Base-by-base conservation (phyloP, 768 basidiomycete genomes). In the Kwoniella bestiolae region DNA sequence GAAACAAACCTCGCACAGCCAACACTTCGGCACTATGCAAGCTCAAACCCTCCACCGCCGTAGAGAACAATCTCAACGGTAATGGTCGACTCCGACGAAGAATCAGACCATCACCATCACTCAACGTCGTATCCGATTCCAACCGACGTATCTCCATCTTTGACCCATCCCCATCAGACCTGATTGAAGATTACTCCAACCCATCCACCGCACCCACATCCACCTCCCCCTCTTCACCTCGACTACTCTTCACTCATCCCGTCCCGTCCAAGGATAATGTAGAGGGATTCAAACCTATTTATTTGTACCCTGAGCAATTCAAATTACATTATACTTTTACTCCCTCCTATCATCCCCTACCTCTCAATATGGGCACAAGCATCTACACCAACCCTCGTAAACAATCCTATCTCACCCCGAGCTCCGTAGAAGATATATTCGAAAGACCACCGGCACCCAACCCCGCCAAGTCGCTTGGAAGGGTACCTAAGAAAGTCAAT, bases 281-380 rank as follows among this genome's bases (percentile, higher is more conserved):
- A 28, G 60, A 67, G 12, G 46, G 55, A 12, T 74, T 74, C 60
- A 51, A 56, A 56, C 70, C 72, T 3, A 59, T 70, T 34, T 61
- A 69, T 8, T 52, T 75, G 2, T 72, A 75, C 41, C 71, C 68
- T n/a, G 65, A 58, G 12, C 74, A 75, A 53, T 63, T 72, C 47
- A 65, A 66, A 26, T 61, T 75, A 16, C 74, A 75, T 56, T 46
- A 60, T 14, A 65, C 73, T 18, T 73, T 76, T 61, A 71, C 66
- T 21, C 71, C 70, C n/a, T 63, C 67, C 9, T 65, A 68, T 38
- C 65, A 73, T 58, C 74, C 74, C 18, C 44, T 76, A 26, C 74
- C 74, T 32, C 58, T 75, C 12, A 58, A 72, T 35, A 56, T 72
- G 18, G 67, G 68, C 12, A 67, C 67, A 14, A 16, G 28, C 21